Percentiles rank a stretch among this genome's conserved stretches.
Evolutionary conservation across 108 stramenopile genomes (phyloP).

Genomic region (Nitzschia inconspicua): DNA sequence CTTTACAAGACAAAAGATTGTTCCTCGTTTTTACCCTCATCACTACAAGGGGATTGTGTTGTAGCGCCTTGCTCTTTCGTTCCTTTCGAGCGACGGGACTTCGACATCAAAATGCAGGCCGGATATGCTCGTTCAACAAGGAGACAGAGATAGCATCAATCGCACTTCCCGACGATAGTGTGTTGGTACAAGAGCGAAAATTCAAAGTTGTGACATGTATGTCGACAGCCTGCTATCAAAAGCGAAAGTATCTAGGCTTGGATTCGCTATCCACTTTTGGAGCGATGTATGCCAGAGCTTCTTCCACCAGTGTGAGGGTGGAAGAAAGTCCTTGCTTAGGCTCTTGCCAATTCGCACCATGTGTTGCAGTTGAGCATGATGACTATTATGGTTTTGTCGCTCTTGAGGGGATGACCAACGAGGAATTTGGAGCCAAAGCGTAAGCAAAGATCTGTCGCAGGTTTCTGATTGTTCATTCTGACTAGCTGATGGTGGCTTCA

Average conservation of each 20-base stretch:
- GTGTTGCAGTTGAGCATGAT: slow-evolving; percentile 75
- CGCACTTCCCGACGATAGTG: too few relatives aligned
- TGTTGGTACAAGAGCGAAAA: slow-evolving; percentile 29
- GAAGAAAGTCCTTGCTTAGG: slow-evolving; percentile 77
- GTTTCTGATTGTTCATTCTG: too few relatives aligned
- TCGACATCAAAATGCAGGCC: too few relatives aligned
- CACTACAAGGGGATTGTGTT: too few relatives aligned
- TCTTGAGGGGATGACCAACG: slow-evolving; percentile 68
- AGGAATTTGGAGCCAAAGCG: slow-evolving; percentile 57
- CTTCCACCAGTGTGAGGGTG: slow-evolving; percentile 33
- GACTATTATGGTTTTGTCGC: slow-evolving; percentile 73
- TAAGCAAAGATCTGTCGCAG: slow-evolving; percentile 22
- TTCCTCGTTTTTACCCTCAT: too few relatives aligned
- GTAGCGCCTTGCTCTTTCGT: too few relatives aligned
- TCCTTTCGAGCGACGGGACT: too few relatives aligned
- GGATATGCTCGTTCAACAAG: too few relatives aligned
- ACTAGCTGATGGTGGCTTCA: too few relatives aligned
- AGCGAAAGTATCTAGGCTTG: slow-evolving; percentile 47
- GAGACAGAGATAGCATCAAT: too few relatives aligned
- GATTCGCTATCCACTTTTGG: slow-evolving; percentile 58
- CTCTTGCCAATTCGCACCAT: slow-evolving; percentile 71
- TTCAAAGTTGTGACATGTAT: slow-evolving; percentile 74
- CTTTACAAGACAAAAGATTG: too few relatives aligned
- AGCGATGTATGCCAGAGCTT: slow-evolving; percentile 48
- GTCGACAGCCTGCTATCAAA: slow-evolving; percentile 57